Conservation (phyloP, 2,329 filamentous ascomycete genomes). For the Nothopassalora personata region DNA sequence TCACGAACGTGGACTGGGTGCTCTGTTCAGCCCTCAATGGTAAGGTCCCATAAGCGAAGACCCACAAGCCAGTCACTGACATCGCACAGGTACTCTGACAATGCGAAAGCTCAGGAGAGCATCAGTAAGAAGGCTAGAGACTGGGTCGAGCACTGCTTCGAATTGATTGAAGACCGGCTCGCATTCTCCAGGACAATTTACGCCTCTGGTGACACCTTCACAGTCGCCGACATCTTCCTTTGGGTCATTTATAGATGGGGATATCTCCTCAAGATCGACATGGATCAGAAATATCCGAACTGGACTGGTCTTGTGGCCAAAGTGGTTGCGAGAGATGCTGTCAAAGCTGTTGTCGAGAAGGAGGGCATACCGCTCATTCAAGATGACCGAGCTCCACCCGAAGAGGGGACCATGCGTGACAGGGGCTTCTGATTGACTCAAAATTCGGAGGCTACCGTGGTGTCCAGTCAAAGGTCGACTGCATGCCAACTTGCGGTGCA, state of each 20-base stretch:
- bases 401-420: not conserved
- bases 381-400: not conserved
- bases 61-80: not conserved
- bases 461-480: not conserved
- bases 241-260: conserved; percentile 2
- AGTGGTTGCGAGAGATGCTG: conserved; percentile 2
- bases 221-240: conserved; percentile 3
- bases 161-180: conserved; percentile 2
- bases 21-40: conserved; percentile 5
- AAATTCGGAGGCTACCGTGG: not conserved
- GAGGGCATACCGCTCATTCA: not conserved
- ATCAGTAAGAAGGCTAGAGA: conserved; percentile 1
- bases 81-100: not conserved
- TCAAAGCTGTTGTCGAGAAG: conserved; percentile 3
- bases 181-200: not conserved
- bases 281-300: conserved; percentile 4
- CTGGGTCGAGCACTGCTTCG: conserved; percentile 4
- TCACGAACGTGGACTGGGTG: conserved; percentile 5
- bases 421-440: not conserved
- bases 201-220: conserved; percentile 1
- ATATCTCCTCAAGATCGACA: conserved; percentile 3
- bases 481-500: not conserved
- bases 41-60: not conserved
- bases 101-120: not conserved
- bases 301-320: conserved; percentile 2